Base-by-base conservation (phyloP, 106 monocot genomes). In the Apostasia ramifera region DNA sequence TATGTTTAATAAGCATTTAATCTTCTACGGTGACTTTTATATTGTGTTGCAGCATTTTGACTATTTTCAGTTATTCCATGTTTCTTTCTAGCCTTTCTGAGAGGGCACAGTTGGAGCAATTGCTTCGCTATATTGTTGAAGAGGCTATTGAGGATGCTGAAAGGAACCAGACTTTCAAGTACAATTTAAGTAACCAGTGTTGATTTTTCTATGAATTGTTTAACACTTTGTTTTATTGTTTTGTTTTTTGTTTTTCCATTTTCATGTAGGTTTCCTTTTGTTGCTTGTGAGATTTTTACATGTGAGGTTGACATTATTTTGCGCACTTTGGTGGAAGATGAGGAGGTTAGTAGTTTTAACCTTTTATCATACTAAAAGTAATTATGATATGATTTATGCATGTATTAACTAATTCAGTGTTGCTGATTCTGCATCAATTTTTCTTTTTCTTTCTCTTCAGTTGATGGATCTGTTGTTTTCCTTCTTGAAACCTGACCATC, bases 231-330 rank as follows among this genome's bases (percentile, higher is more conserved):
- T 43, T 61, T 40, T n/a, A 41, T 11, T 45, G 42, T 43, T 65
- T 45, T 47, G 40, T 12, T 44, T 58, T 9, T 37, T 40, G 55
- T 58, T 61, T 45, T 37, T 63, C 41, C 10, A 44, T 56, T 49
- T 1, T 73, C 7, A 53, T 82, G 4, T 77, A 92, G 92, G 81
- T 81, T 88, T 83, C 85, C 92, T 39, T 92, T 85, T 68, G 88
- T 92, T 78, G 85, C 92, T 6, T 92, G 92, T 71, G 92, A 92
- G 74, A 88, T 92, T 64, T 92, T 92, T 72, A 88, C 88, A 45
- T 91, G 91, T 68, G 91, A 92, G 63, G 85, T 92, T 68, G 92
- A 88, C 45, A 81, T 92, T 69, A 85, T 92, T 66, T 55, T 92
- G 55, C 85, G 77, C 65, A 83, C 92, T 13, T 74, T 92, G 47